Evolutionary conservation across 257 asterid species (phyloP).

Genomic region (Agastache rugosa): DNA sequence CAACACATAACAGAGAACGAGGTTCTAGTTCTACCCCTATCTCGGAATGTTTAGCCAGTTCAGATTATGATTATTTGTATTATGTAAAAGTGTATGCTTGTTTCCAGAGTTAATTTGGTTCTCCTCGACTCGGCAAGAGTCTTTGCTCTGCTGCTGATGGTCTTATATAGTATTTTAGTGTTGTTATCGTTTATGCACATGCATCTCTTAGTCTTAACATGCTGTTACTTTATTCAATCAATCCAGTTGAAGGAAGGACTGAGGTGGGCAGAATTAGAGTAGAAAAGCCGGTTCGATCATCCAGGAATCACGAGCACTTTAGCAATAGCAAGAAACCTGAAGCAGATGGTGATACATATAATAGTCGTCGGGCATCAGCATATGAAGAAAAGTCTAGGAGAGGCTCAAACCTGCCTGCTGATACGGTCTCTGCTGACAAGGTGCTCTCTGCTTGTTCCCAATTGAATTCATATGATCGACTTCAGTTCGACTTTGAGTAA

Average conservation of each 20-base stretch:
- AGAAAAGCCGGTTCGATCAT: constrained; percentile 49
- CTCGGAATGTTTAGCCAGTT: background rate
- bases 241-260: constrained; percentile 46
- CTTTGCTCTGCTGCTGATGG: constrained; percentile 14
- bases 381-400: constrained; percentile 54
- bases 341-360: constrained; percentile 41
- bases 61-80: constrained; percentile 9
- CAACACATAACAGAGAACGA: background rate
- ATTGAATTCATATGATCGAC: constrained; percentile 10
- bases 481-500: constrained; percentile 8
- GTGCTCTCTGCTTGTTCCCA: constrained; percentile 36
- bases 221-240: constrained; percentile 32
- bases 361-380: constrained; percentile 37
- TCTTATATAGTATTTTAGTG: background rate
- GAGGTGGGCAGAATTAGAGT: constrained; percentile 39
- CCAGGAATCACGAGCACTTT: constrained; percentile 45
- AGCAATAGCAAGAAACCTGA: constrained; percentile 47
- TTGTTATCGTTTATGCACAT: background rate
- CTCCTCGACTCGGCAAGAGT: constrained; percentile 18
- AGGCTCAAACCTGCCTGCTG: constrained; percentile 44
- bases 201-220: constrained; percentile 12
- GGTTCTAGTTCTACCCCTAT: background rate
- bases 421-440: constrained; percentile 52
- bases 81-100: background rate
- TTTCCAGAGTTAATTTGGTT: background rate